These are phyloP conservation scores for Amanita fuliginea DNA, from an alignment of 768 basidiomycete species.

Conservation along the genomic window DNA sequence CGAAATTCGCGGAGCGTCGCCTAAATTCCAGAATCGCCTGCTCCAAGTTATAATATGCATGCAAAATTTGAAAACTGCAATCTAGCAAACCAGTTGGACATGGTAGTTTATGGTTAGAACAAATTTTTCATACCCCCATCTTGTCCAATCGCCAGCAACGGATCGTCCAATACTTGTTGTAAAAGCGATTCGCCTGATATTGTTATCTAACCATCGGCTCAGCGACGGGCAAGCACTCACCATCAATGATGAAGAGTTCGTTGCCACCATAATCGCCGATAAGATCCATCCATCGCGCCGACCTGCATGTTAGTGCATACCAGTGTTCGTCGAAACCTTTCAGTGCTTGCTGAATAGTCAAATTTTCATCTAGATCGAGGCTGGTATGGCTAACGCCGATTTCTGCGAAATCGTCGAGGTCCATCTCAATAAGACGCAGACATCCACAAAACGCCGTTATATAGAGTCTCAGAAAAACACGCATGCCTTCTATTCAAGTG, in stretches of 20 bases:
- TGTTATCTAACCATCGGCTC: background rate
- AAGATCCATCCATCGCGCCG: slow-evolving; percentile 45
- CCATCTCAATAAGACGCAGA: background rate
- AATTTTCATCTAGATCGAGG: background rate
- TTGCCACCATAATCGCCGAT: slow-evolving; percentile 61
- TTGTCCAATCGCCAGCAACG: slow-evolving; percentile 45
- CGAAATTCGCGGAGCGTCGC: slow-evolving; percentile 41
- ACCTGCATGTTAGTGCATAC: slow-evolving; percentile 9
- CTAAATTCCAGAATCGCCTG: slow-evolving; percentile 35
- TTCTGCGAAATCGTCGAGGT: slow-evolving; percentile 4
- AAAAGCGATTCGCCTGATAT: slow-evolving; percentile 50
- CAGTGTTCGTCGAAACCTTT: slow-evolving; percentile 6
- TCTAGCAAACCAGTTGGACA: slow-evolving; percentile 20
- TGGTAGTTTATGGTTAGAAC: background rate
- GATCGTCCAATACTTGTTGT: slow-evolving; percentile 47
- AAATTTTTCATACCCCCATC: slow-evolving; percentile 32
- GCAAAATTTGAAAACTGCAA: slow-evolving; percentile 48
- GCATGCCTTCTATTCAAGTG: no score
- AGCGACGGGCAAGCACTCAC: slow-evolving; percentile 18
- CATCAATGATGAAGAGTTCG: slow-evolving; percentile 58
- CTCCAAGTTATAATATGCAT: slow-evolving; percentile 48
- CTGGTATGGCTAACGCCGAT: background rate
- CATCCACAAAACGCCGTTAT: background rate
- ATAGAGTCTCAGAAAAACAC: background rate
- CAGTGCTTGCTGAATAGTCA: slow-evolving; percentile 1